These are phyloP conservation scores for Pythium aristosporum DNA, from an alignment of 352 stramenopile species.

Conservation along the genomic window DNA sequence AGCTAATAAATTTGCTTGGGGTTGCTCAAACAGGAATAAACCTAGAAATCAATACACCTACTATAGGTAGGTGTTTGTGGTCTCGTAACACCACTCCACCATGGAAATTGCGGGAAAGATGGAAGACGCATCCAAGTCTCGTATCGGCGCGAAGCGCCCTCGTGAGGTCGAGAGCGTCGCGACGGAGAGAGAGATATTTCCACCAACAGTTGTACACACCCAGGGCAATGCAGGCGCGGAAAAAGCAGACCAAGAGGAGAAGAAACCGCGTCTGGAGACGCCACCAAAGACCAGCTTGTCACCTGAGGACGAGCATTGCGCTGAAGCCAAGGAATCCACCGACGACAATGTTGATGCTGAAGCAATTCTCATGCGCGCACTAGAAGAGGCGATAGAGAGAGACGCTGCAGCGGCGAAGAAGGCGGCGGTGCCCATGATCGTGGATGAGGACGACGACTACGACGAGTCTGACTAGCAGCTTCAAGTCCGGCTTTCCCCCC, in stretches of 20 bases:
- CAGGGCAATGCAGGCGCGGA: neutral
- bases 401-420: neutral
- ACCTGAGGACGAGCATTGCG: neutral
- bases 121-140: neutral
- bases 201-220: neutral
- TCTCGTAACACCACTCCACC: neutral
- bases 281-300: neutral
- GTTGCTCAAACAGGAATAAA: slow-evolving; percentile 1
- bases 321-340: neutral
- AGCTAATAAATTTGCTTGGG: too few species aligned
- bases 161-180: neutral
- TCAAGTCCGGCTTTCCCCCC: neutral
- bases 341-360: slow-evolving; percentile 6
- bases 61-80: neutral
- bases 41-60: slow-evolving; percentile 7
- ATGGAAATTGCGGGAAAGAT: neutral
- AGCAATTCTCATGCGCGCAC: slow-evolving; percentile 15
- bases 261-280: slow-evolving; percentile 12
- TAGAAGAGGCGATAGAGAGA: slow-evolving; percentile 18
- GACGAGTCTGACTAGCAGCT: slow-evolving; percentile 27
- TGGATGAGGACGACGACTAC: slow-evolving; percentile 34
- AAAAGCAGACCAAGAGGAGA: slow-evolving; percentile 2
- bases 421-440: neutral
- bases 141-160: slow-evolving; percentile 4
- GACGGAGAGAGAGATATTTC: too few species aligned